Percentiles rank a stretch among this genome's conserved stretches.
Conservation (phyloP, 2,329 filamentous ascomycete species). For the Trichoderma atroviride region DNA sequence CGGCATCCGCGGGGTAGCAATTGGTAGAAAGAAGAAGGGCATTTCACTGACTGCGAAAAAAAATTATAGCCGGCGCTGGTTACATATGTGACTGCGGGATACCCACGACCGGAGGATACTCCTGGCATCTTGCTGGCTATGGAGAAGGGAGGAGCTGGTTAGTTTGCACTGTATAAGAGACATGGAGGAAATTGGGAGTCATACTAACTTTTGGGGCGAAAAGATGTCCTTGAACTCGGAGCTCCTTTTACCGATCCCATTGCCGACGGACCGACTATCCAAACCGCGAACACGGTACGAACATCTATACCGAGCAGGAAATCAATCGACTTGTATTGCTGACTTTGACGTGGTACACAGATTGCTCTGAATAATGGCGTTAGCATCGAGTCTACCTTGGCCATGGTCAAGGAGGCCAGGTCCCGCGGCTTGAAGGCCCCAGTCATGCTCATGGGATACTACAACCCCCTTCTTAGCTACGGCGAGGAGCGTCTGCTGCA, state of each 20-base stretch:
- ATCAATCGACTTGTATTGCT: not conserved
- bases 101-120: conserved; percentile 78
- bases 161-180: conserved; percentile 33
- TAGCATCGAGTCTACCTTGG: conserved; percentile 75
- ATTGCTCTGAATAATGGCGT: conserved; percentile 86
- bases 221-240: conserved; percentile 90
- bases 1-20: conserved; percentile 16
- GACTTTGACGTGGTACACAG: conserved; percentile 35
- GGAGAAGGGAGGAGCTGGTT: conserved; percentile 90
- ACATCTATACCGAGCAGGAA: not conserved
- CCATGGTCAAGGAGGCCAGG: conserved; percentile 82
- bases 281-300: conserved; percentile 83
- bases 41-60: conserved; percentile 28
- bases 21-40: not conserved
- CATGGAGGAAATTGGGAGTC: not conserved
- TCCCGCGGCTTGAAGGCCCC: conserved; percentile 76
- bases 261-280: conserved; percentile 95
- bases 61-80: conserved; percentile 74
- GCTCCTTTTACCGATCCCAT: conserved; percentile 98
- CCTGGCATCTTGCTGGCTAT: conserved; percentile 83
- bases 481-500: conserved; percentile 86
- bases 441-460: conserved; percentile 97
- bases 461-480: conserved; percentile 92
- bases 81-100: conserved; percentile 95
- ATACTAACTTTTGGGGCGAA: not conserved